A percentile compares a stretch with the other conserved stretches of the same genome.
Evolutionary conservation across 1,284 basidiomycete species (phyloP).

Genomic region (Phylloporus sp.): DNA sequence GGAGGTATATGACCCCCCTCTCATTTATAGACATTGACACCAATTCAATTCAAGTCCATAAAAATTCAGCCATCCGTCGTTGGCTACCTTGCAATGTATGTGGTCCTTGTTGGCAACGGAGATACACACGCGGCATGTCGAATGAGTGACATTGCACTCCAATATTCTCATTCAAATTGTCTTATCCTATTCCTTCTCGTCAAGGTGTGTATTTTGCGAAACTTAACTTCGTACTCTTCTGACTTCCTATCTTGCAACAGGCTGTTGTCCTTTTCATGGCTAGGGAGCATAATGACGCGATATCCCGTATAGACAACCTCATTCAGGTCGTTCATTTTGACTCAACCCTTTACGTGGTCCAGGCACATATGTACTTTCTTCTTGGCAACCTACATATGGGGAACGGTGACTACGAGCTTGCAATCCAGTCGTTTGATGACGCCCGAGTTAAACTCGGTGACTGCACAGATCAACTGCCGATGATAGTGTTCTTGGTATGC

Average conservation of each 20-base stretch:
- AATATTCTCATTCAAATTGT: background rate
- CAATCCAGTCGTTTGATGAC: conserved; percentile 6
- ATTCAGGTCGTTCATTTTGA: background rate
- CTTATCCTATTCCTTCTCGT: background rate
- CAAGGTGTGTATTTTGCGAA: background rate
- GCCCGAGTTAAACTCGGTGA: background rate
- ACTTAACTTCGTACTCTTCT: background rate
- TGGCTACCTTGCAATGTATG: background rate
- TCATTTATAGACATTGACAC: background rate
- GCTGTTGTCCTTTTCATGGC: conserved; percentile 14
- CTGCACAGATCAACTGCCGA: background rate
- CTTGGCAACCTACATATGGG: background rate
- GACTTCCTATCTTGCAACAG: conserved; percentile 8
- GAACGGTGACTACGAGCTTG: background rate
- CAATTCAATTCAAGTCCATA: too few species aligned
- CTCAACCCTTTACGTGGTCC: background rate
- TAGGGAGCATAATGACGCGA: conserved; percentile 2
- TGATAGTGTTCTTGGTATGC: background rate
- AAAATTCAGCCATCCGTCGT: too few species aligned
- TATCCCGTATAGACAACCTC: conserved; percentile 12
- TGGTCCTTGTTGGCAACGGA: background rate
- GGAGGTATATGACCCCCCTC: background rate
- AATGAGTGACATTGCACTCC: background rate
- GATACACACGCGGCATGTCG: background rate
- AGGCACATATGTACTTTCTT: background rate